Percentiles rank a stretch among this genome's conserved stretches.
Evolutionary conservation across 352 stramenopile genomes (phyloP).

Genomic region (Phytophthora vignae): DNA sequence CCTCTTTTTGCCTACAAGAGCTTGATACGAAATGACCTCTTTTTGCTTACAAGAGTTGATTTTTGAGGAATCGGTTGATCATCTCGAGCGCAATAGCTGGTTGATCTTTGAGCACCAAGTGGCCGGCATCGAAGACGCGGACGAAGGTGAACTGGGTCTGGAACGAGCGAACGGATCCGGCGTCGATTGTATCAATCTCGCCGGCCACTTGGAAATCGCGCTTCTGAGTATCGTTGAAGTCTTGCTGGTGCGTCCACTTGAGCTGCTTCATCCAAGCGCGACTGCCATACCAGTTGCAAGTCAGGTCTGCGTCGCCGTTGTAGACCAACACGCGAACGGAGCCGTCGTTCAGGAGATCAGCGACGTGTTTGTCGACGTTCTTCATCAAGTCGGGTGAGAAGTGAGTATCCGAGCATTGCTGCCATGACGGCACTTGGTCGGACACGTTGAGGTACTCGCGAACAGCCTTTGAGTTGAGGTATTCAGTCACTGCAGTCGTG

Average conservation of each 20-base stretch:
- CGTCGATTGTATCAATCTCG: conserved; percentile 11
- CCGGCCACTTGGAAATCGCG: conserved; percentile 17
- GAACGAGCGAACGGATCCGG: conserved; percentile 39
- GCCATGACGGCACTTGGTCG: conserved; percentile 59
- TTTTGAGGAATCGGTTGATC: conserved; percentile 67
- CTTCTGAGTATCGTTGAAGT: conserved; percentile 28
- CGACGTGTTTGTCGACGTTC: conserved; percentile 31
- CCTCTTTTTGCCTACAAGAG: no score
- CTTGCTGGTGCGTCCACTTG: conserved; percentile 42
- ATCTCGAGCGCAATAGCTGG: conserved; percentile 54
- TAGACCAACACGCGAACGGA: conserved; percentile 38
- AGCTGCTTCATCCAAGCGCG: conserved; percentile 46
- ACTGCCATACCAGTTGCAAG: conserved; percentile 54
- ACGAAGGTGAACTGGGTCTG: conserved; percentile 54
- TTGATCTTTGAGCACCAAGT: conserved; percentile 65
- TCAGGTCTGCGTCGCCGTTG: conserved; percentile 47
- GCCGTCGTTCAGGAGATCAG: conserved; percentile 29
- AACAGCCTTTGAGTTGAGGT: conserved; percentile 63
- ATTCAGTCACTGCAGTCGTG: conserved; percentile 38
- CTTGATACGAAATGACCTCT: background rate
- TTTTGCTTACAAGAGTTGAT: conserved; percentile 34
- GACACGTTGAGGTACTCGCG: conserved; percentile 50
- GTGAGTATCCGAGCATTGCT: conserved; percentile 86
- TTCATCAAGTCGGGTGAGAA: conserved; percentile 61
- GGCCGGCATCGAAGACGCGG: conserved; percentile 57